These are phyloP conservation scores for Aurantiochytrium sp. DNA, from an alignment of 108 stramenopile genomes.

Conservation along the genomic window DNA sequence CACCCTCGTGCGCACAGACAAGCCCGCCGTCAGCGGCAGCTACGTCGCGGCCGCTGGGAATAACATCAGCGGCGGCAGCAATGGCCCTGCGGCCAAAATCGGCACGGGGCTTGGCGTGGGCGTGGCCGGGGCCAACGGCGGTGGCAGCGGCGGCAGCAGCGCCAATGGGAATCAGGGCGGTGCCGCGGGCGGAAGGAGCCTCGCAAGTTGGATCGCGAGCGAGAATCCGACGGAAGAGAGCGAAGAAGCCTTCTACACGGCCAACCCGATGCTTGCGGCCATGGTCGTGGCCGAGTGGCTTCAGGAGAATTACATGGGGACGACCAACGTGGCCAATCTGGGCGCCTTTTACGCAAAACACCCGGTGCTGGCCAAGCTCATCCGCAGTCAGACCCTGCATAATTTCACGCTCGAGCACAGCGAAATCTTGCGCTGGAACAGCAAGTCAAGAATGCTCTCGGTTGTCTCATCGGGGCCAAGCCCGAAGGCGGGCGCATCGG, in stretches of 20 bases:
- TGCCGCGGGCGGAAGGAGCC: neutral
- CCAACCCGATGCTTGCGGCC: neutral
- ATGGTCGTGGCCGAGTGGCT: neutral
- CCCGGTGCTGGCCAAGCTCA: neutral
- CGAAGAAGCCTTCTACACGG: neutral
- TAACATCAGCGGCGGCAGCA: no score
- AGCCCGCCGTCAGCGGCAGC: neutral
- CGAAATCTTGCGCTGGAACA: neutral
- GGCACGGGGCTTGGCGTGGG: neutral
- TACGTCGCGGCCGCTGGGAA: neutral
- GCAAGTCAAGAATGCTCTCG: neutral
- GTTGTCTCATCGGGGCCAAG: neutral
- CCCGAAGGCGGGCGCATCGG: neutral
- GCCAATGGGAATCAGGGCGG: neutral
- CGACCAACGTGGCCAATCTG: neutral
- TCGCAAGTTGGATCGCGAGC: neutral
- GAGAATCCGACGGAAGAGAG: neutral
- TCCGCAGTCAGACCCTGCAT: neutral
- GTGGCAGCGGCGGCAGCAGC: neutral
- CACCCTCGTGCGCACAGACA: neutral
- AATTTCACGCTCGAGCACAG: slow-evolving; percentile 9
- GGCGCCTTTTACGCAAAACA: neutral
- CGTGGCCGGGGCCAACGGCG: neutral
- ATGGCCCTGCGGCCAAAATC: no score
- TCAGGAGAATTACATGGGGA: neutral